Evolutionary conservation across 352 stramenopile genomes (phyloP), one percentile per base, ranked within the genome.

Genomic region (Pythium diclinum): DNA sequence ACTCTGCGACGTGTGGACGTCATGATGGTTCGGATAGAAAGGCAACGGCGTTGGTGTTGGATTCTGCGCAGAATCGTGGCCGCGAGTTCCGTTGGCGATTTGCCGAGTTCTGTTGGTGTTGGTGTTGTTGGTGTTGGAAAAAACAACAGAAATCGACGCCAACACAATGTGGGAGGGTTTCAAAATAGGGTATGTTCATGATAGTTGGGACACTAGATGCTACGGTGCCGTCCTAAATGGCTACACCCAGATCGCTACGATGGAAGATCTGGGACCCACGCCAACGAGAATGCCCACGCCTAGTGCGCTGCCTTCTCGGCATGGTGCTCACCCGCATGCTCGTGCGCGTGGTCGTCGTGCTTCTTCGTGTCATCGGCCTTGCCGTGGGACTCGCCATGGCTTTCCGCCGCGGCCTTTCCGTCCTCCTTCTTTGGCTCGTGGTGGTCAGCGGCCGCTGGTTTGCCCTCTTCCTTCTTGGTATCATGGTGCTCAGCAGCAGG

Each of bases 1-100:
- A 94, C 76, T 48, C 61, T 69, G 59, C 77, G 76, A 23, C 71
- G 76, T 5, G 44, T 21, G 13, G 30, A 9, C 40, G 53, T 59
- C 49, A 48, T 63, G 51, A 34, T 44, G 48, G 28, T 47, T 32
- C 44, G 44, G 58, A 23, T 28, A 28, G 17, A 47, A 21, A 36
- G 19, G 34, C 38, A 48, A 59, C 51, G 34, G 6, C 58, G 10
- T 21, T 32, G n/a, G 56, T 17, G 42, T 49, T 49, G 42, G 42
- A 49, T 25, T 49, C 34, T 30, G 21, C 36, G 38, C 14, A 32
- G 46, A 63, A 63, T 66, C 30, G 49, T 65, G 36, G 34, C 34
- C 14, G 47, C 4, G 42, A 10, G n/a, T 49, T 49, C 8, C 21
- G 46, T 8, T 40, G 11, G 57, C 19, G 21, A 28, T 28, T 19